Base-by-base conservation (phyloP, 2,329 filamentous ascomycete genomes). In the Trichoderma brevicompactum region DNA sequence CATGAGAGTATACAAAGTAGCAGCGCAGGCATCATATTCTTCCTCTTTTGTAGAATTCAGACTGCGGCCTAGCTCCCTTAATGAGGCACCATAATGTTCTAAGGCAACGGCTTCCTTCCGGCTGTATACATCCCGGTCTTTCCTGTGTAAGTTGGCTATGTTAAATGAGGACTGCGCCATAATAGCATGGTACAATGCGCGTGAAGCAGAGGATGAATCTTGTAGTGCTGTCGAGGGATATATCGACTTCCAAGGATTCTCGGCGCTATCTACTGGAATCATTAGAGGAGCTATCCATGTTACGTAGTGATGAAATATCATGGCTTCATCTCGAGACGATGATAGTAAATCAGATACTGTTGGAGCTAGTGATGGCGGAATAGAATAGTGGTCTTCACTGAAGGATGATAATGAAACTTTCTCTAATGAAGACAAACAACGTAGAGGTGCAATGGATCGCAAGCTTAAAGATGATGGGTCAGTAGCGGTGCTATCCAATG, bases 201-300 rank as follows among this genome's bases (percentile, higher is more conserved):
- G 59, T 23, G 59, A 62, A n/a, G 59, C 59, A 1, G 59, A 7
- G 23, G 59, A 62, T 4, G 36, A 10, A 32, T 41, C 28, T 28
- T 52, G 48, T n/a, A 62, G 36, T 3, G 59, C 59, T 49, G 48
- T 62, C 9, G 59, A 62, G 7, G 59, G 59, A 13, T 62, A 62
- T 10, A 62, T 36, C 10, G 59, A 62, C 10, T 52, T 62, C 59
- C 59, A 62, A 6, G 48, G 59, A 17, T 62, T 62, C 15, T 53
- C 28, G 5, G 48, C 40, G n/a, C 28, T 34, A 17, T 62, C 59
- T 15, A 62, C 59, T 12, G 59, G 59, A 8, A 62, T 62, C 59
- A 62, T 62, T 7, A 62, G 13, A n/a, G 59, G 59, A 7, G 59
- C 59, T 9, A 62, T 41, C 59, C 59, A 62, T 23, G 59, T 62